Evolutionary conservation across 495 filamentous ascomycete species (phyloP), one percentile per base, ranked within the genome.

Genomic region (Aspergillus incahuasiensis): DNA sequence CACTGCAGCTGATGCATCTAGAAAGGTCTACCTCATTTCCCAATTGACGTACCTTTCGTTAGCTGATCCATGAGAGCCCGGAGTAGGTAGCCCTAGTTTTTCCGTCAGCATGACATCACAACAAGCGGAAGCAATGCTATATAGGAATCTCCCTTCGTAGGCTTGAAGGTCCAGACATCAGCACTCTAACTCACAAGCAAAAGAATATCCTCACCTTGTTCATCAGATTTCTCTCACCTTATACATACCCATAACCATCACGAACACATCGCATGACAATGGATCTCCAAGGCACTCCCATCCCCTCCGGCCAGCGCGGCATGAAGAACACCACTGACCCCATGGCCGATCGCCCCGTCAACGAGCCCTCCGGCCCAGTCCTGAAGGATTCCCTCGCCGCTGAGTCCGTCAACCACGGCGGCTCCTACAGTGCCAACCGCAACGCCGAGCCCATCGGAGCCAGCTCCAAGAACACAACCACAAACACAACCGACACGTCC

Each of bases 321-420:
- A 78, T 67, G 40, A 81, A 81, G 71, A 65, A 74, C 56, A 78
- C 74, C 52, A 81, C 62, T 45, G 82, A 86, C 64, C 77, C 79
- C 38, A 57, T 61, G 45, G 60, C 79, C 54, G 59, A 63, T 32
- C 54, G 66, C 39, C 70, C 74, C 48, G 76, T 75, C 39, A 51
- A 67, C 15, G 85, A 88, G 66, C 68, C 74, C 22, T 64, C 82
- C 16, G 84, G 85, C 54, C 68, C 80, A 41, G 64, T 87, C 12
- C 68, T 80, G 28, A 80, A 75, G 43, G 85, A 87, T 69, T 86
- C 83, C 34, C 80, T 88, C 30, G 85, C 85, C 28, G 84, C 78
- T 42, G 81, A 87, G 58, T 87, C 85, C 12, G 65, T 76, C 48
- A 68, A 71, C 38, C 44, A 60, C 15, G 77, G 77, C 44, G 83